Evolutionary conservation across 495 filamentous ascomycete genomes (phyloP).

Genomic region (Margaritispora aquatica): DNA sequence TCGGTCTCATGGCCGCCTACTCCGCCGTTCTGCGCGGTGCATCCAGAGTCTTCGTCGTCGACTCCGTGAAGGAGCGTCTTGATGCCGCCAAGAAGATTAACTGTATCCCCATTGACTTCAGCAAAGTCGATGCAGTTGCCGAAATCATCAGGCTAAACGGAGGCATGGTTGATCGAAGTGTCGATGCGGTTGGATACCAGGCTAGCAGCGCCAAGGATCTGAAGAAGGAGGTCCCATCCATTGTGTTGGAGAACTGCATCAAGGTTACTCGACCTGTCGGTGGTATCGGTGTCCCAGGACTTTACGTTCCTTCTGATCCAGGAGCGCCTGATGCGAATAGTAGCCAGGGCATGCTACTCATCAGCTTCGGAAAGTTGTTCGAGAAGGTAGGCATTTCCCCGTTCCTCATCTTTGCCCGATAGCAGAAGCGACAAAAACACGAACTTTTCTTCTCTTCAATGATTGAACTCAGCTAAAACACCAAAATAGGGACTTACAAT

Average conservation of each 20-base stretch:
- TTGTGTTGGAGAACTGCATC: slow-evolving; percentile 42
- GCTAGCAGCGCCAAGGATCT: slow-evolving; percentile 35
- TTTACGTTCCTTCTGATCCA: slow-evolving; percentile 26
- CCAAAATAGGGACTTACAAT: slow-evolving; percentile 34
- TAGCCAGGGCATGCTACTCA: slow-evolving; percentile 46
- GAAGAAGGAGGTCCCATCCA: slow-evolving; percentile 34
- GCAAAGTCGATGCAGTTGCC: slow-evolving; percentile 25
- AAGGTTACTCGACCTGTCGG: slow-evolving; percentile 40
- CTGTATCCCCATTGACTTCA: slow-evolving; percentile 11
- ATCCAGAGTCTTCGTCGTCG: slow-evolving; percentile 46
- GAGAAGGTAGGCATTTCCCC: slow-evolving; percentile 40
- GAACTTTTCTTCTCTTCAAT: no score
- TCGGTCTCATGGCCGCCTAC: slow-evolving; percentile 54
- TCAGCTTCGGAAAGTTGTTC: slow-evolving; percentile 55
- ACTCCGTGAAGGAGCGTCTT: slow-evolving; percentile 46
- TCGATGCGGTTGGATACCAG: slow-evolving; percentile 52
- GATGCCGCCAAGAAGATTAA: slow-evolving; percentile 47
- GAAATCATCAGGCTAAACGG: slow-evolving; percentile 33
- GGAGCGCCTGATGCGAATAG: slow-evolving; percentile 38
- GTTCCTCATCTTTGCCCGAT: no score
- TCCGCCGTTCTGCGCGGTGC: slow-evolving; percentile 46
- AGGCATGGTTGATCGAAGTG: slow-evolving; percentile 44
- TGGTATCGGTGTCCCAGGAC: slow-evolving; percentile 36
- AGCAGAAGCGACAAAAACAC: no score
- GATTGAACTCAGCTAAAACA: no score